Conservation (phyloP, 495 filamentous ascomycete genomes). For the Annulohypoxylon bovei region DNA sequence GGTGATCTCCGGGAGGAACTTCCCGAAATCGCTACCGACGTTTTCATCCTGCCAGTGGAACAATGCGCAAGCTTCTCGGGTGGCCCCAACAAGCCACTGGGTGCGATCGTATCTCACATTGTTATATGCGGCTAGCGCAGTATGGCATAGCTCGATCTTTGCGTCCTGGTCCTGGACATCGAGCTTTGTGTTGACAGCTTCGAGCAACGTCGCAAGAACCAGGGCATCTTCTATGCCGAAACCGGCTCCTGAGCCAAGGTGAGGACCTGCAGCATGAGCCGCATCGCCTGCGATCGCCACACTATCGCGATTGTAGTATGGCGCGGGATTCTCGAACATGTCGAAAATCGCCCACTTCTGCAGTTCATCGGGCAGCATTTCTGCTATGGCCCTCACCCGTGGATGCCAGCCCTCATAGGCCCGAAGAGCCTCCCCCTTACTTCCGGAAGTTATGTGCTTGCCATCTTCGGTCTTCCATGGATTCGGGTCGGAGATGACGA, state of each 20-base stretch:
- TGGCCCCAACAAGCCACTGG: slow-evolving; percentile 49
- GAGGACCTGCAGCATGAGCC: slow-evolving; percentile 53
- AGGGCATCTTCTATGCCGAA: slow-evolving; percentile 66
- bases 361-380: slow-evolving; percentile 55
- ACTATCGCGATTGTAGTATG: slow-evolving; percentile 50
- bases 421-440: slow-evolving; percentile 43
- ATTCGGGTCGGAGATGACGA: slow-evolving; percentile 49
- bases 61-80: slow-evolving; percentile 49
- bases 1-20: slow-evolving; percentile 46
- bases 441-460: slow-evolving; percentile 46
- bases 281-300: slow-evolving; percentile 62
- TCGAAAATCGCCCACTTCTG: slow-evolving; percentile 69
- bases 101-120: slow-evolving; percentile 50
- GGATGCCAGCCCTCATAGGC: slow-evolving; percentile 54
- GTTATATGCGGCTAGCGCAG: slow-evolving; percentile 53
- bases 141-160: slow-evolving; percentile 36
- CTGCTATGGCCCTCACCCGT: slow-evolving; percentile 50
- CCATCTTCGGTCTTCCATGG: slow-evolving; percentile 47
- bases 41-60: slow-evolving; percentile 53
- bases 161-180: background rate
- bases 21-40: slow-evolving; percentile 43
- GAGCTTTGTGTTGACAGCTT: slow-evolving; percentile 36
- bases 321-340: slow-evolving; percentile 54
- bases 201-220: slow-evolving; percentile 54
- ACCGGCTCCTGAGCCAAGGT: slow-evolving; percentile 65